Evolutionary conservation across 2,329 filamentous ascomycete species (phyloP), one percentile per base, ranked within the genome.

Genomic region (Chalaropsis thielavioides): DNA sequence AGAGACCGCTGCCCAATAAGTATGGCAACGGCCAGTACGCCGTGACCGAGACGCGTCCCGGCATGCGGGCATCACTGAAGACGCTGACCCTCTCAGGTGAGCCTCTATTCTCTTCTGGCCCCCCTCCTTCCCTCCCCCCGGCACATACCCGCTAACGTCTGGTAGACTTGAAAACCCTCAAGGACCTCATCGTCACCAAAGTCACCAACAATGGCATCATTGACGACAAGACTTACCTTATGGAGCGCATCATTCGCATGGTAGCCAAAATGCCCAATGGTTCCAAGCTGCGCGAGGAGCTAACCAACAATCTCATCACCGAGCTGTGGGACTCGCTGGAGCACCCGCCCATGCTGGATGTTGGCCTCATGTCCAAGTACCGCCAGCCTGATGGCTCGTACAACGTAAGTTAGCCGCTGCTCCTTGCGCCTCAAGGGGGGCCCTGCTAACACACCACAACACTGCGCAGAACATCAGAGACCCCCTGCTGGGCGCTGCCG

Each of bases 171-270:
- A 80, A 81, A 70, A 89, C 87, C 0, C 75, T 90, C 19, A 73
- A 81, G 56, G 77, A 81, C 4, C 75, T 90, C 44, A 76, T 89
- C 66, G 80, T 81, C 64, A 79, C 76, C 67, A 85, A 89, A 73
- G 73, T 85, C 40, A 85, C 82, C 69, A 85, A 87, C 0, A 79
- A 80, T 66, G 77, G 82, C 60, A 77, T 86, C 11, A 74, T 83
- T 4, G 85, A 92, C 70, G 89, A 92, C 76, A 88, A 87, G 75
- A 88, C 85, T 1, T 88, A 89, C 79, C 77, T 90, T 56, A 89
- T 90, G 83, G 88, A 90, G 73, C 79, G 83, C 7, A 79, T 87
- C 4, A 89, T 90, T 67, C 82, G 86, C 76, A 77, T 90, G 17
- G 86, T 89, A 4, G 80, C 85, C 13, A 81, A 80, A 40, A 76